Base-by-base conservation (phyloP, 1,284 basidiomycete genomes). In the Heterobasidion irregulare region DNA sequence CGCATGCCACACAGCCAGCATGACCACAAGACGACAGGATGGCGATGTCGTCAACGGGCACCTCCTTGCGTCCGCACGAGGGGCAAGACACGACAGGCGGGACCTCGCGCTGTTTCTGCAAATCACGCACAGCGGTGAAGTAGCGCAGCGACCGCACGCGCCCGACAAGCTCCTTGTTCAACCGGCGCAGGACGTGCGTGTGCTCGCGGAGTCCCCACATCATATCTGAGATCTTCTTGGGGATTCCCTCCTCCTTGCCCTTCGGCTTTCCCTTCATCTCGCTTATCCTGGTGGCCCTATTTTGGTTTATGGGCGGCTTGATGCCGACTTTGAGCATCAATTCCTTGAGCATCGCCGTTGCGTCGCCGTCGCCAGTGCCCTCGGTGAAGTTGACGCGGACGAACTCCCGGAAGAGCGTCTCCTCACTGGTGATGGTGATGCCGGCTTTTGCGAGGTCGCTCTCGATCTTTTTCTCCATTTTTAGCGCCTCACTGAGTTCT, bases 11-110 rank as follows among this genome's bases (percentile, higher is more conserved):
- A 64, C 92, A 94, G 3, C 93, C 91, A 62, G 82, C 84, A 66
- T 97, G 93, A 7, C 93, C 93, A 63, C 93, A 97, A 33, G 91
- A 93, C 2, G 92, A 94, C 26, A 95, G 76, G 2, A 96, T 85
- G 9, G 90, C 86, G 61, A 92, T 80, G 53, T 92, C 87, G 10
- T 79, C 72, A 58, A 85, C 75, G 1, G 83, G 77, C n/a, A 84
- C 70, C 60, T 71, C 71, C 49, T 78, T 72, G 46, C 77, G 75
- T 35, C 71, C 72, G 61, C 89, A 92, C 35, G 68, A 67, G 2
- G 83, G 82, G 61, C 89, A 92, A 13, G 75, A 69, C 34, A 88
- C 74, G n/a, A 73, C 70, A 1, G 78, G 74, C 8, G 80, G 83
- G 44, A 65, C 71, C 51, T 79, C 82, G 49, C 73, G 75, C 61